These are phyloP conservation scores for Ceratobasidium sp. DNA, from an alignment of 1,284 basidiomycete genomes.

Conservation along the genomic window DNA sequence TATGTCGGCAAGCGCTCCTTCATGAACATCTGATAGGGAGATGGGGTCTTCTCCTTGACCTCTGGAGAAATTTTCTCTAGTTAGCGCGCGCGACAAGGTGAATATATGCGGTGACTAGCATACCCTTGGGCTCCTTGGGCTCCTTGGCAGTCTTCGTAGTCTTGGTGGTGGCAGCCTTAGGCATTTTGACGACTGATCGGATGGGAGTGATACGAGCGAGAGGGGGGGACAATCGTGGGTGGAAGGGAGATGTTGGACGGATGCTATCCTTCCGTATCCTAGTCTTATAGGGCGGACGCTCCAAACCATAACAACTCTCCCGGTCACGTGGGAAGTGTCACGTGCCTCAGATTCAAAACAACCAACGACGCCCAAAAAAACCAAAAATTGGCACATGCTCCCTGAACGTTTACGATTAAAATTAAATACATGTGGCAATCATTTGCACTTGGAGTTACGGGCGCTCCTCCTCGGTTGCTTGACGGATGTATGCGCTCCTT, in stretches of 20 bases:
- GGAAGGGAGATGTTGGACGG: constrained; percentile 5
- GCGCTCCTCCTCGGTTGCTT: background rate
- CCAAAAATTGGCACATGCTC: background rate
- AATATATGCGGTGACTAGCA: constrained; percentile 29
- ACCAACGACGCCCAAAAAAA: background rate
- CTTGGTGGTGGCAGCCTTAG: constrained; percentile 36
- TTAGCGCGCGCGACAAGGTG: constrained; percentile 5
- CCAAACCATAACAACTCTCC: constrained; percentile 9
- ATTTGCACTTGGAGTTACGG: background rate
- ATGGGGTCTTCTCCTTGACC: constrained; percentile 33
- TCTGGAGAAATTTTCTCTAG: constrained; percentile 3
- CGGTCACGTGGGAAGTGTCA: constrained; percentile 28
- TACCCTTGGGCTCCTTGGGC: constrained; percentile 34
- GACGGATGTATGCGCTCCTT: background rate
- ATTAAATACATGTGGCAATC: background rate
- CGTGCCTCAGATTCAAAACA: background rate
- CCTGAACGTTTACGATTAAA: background rate
- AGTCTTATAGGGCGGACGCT: constrained; percentile 29
- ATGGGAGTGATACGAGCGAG: background rate
- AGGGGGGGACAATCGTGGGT: constrained; percentile 26
- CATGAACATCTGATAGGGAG: constrained; percentile 35
- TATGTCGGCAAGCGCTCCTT: constrained; percentile 32
- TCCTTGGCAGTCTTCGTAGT: constrained; percentile 32
- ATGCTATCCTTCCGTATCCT: background rate
- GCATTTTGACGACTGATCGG: constrained; percentile 7